Evolutionary conservation across 2,329 filamentous ascomycete species (phyloP).

Genomic region (Epichloe sylvatica): DNA sequence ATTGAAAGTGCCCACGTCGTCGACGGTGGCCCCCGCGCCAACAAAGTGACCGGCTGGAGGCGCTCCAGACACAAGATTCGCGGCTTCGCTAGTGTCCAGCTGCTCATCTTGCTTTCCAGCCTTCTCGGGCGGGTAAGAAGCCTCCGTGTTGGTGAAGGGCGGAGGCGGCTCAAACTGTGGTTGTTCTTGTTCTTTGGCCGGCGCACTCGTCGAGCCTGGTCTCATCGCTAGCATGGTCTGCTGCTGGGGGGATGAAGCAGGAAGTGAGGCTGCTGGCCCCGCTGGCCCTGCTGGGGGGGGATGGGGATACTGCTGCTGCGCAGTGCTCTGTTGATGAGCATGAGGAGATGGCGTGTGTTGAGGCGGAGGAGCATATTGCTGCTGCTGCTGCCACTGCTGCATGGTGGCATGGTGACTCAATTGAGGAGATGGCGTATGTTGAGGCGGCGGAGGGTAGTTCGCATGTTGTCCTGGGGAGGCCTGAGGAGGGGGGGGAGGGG

Average conservation of each 20-base stretch:
- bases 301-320: slow-evolving; percentile 11
- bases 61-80: slow-evolving; percentile 24
- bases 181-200: slow-evolving; percentile 10
- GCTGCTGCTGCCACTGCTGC: slow-evolving; percentile 4
- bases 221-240: slow-evolving; percentile 12
- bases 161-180: slow-evolving; percentile 17
- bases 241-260: slow-evolving; percentile 3
- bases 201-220: slow-evolving; percentile 12
- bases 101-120: slow-evolving; percentile 10
- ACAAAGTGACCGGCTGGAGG: slow-evolving; percentile 42
- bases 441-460: slow-evolving; percentile 18
- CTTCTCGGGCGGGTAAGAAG: slow-evolving; percentile 18
- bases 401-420: slow-evolving; percentile 9
- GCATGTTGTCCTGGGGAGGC: slow-evolving; percentile 6
- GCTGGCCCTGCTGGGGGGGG: background rate
- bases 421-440: slow-evolving; percentile 9
- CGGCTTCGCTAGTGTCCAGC: slow-evolving; percentile 11
- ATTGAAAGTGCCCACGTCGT: slow-evolving; percentile 94
- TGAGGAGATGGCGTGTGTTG: slow-evolving; percentile 9
- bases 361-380: slow-evolving; percentile 12
- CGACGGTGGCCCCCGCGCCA: slow-evolving; percentile 47
- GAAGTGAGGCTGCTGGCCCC: background rate
- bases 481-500: slow-evolving; percentile 14
- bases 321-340: slow-evolving; percentile 7
- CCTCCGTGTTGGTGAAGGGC: slow-evolving; percentile 10